Evolutionary conservation across 805 yeast species (phyloP).

Genomic region (Lachancea lanzarotensis): DNA sequence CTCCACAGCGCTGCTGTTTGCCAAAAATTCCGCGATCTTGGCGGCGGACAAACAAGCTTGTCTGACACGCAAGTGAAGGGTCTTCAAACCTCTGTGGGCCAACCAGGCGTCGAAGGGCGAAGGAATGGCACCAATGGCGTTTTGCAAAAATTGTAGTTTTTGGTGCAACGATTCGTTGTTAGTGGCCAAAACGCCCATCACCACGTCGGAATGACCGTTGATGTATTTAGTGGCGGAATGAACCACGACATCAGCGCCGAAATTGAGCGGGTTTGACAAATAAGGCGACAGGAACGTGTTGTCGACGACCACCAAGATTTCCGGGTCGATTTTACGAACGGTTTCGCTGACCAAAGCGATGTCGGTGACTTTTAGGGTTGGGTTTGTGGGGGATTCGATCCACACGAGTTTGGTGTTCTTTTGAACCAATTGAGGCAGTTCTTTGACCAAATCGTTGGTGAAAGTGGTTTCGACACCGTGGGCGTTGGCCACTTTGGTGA

Average conservation of each 20-base stretch:
- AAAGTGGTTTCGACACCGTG: conserved; percentile 70
- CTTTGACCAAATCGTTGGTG: conserved; percentile 55
- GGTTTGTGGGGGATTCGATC: conserved; percentile 88
- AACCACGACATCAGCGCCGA: conserved; percentile 82
- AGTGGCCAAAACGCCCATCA: conserved; percentile 75
- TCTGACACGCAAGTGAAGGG: conserved; percentile 71
- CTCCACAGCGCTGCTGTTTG: conserved; percentile 43
- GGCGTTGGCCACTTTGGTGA: conserved; percentile 74
- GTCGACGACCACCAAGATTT: conserved; percentile 66
- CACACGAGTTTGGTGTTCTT: conserved; percentile 70
- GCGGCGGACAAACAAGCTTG: conserved; percentile 63
- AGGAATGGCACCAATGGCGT: conserved; percentile 84
- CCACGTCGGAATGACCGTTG: conserved; percentile 90
- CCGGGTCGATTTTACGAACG: conserved; percentile 46
- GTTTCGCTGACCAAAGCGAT: conserved; percentile 54
- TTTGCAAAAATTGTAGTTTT: conserved; percentile 68
- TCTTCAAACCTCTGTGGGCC: conserved; percentile 87
- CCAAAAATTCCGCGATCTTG: conserved; percentile 60
- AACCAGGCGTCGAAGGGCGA: conserved; percentile 90
- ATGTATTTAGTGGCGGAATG: conserved; percentile 88
- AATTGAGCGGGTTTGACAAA: conserved; percentile 72
- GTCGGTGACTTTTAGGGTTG: conserved; percentile 75
- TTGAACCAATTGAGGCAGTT: conserved; percentile 49
- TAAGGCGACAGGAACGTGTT: conserved; percentile 87
- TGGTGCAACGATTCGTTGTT: conserved; percentile 55